These are phyloP conservation scores for Chaetomiaceae sp. DNA, from an alignment of 2,329 filamentous ascomycete species.

Conservation along the genomic window DNA sequence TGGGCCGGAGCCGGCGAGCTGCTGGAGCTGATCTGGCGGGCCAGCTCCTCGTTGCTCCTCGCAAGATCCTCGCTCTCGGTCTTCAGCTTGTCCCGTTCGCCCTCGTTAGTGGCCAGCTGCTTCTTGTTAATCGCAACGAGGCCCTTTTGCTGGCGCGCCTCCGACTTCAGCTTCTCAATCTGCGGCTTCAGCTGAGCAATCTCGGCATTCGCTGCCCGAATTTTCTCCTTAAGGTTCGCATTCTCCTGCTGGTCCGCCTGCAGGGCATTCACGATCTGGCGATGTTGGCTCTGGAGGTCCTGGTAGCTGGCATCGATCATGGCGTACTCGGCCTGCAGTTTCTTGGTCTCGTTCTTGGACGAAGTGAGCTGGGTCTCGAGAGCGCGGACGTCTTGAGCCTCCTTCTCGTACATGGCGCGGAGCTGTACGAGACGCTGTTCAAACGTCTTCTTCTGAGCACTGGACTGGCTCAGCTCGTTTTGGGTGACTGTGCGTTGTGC, in stretches of 20 bases:
- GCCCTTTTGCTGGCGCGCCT: constrained; percentile 92
- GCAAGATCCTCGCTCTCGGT: constrained; percentile 67
- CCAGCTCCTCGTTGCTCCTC: constrained; percentile 57
- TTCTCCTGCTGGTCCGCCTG: constrained; percentile 91
- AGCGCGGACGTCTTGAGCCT: constrained; percentile 78
- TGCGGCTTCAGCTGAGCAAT: constrained; percentile 81
- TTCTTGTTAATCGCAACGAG: constrained; percentile 98
- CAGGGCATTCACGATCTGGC: constrained; percentile 67
- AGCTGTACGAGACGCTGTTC: constrained; percentile 84
- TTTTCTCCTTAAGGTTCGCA: constrained; percentile 76
- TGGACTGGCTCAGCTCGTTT: constrained; percentile 75
- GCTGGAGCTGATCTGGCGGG: constrained; percentile 48
- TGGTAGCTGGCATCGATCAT: constrained; percentile 75
- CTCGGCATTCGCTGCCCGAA: constrained; percentile 76
- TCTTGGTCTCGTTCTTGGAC: constrained; percentile 75
- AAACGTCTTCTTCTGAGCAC: constrained; percentile 86
- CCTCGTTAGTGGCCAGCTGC: constrained; percentile 84
- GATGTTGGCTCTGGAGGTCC: constrained; percentile 78
- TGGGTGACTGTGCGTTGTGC: constrained; percentile 74
- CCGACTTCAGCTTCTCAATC: constrained; percentile 87
- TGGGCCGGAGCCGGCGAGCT: constrained; percentile 45
- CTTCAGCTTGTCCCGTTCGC: constrained; percentile 83
- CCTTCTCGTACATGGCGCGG: constrained; percentile 84
- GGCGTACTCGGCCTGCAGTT: constrained; percentile 77
- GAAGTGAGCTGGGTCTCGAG: constrained; percentile 77